phyloP scores from a whole-genome alignment of 1,139 yeast genomes.

The Blastobotrys proliferans region DNA sequence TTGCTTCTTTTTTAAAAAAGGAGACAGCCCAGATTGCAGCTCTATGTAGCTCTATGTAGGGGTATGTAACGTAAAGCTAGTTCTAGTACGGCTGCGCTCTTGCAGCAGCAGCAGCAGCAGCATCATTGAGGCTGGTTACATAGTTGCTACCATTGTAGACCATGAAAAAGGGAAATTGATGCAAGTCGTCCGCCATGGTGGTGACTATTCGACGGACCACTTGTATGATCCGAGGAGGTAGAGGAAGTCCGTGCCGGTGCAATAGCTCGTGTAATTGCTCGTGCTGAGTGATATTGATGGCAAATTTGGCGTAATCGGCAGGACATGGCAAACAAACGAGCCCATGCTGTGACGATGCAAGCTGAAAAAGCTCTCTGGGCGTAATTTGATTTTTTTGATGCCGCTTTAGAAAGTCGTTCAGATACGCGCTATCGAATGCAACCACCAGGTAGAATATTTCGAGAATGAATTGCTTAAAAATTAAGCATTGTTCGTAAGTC shows the following conservation, averaged over 20 bases:
- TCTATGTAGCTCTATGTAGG: no score
- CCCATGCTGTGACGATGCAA: background rate
- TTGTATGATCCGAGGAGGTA: no score
- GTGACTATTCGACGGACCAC: background rate
- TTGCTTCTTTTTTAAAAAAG: no score
- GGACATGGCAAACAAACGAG: conserved; percentile 2
- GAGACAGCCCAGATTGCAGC: no score
- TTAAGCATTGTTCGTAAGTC: background rate
- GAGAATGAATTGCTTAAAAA: conserved; percentile 1
- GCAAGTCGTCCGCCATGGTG: conserved; percentile 4
- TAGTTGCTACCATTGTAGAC: background rate
- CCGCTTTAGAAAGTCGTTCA: conserved; percentile 1
- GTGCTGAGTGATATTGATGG: background rate
- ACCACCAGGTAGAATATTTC: conserved; percentile 3
- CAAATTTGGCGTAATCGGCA: conserved; percentile 1
- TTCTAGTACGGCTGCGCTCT: no score
- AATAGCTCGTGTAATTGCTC: conserved; percentile 2
- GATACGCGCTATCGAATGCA: conserved; percentile 5
- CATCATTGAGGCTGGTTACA: no score
- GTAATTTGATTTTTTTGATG: conserved; percentile 1
- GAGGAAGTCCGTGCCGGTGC: background rate
- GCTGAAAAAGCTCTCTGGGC: background rate
- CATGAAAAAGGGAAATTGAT: conserved; percentile 3
- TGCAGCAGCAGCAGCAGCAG: no score
- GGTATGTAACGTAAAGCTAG: no score